Conservation (phyloP, 2,329 filamentous ascomycete genomes). For the Colletotrichum gloeosporioides region DNA sequence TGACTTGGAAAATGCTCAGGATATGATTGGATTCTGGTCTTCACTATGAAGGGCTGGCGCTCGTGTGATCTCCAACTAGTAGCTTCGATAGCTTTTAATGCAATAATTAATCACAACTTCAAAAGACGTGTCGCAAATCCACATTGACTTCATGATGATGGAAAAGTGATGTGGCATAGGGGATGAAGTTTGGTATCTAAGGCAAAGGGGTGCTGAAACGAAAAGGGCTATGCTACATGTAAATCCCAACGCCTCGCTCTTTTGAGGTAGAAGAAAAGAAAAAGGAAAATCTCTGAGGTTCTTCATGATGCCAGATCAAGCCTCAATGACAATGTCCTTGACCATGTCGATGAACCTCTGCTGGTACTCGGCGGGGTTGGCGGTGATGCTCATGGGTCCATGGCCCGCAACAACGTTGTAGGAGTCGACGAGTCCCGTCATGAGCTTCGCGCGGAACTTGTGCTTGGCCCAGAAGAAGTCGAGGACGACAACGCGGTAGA, state of each 20-base stretch:
- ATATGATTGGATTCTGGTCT: neutral
- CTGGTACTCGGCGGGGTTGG: slow-evolving; percentile 71
- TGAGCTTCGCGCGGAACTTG: slow-evolving; percentile 66
- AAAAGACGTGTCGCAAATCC: neutral
- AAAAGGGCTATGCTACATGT: neutral
- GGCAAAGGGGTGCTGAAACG: neutral
- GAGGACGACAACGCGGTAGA: slow-evolving; percentile 71
- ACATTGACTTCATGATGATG: neutral
- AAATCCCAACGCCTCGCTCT: neutral
- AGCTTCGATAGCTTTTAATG: neutral
- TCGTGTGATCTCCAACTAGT: neutral
- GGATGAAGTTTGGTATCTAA: neutral
- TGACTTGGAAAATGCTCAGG: too few relatives aligned
- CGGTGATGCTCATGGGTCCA: slow-evolving; percentile 79
- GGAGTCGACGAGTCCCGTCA: slow-evolving; percentile 68
- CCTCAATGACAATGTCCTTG: slow-evolving; percentile 43
- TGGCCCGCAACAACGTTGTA: slow-evolving; percentile 69
- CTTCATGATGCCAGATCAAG: slow-evolving; percentile 9
- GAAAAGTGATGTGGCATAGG: neutral
- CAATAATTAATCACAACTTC: neutral
- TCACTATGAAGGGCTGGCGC: too few relatives aligned
- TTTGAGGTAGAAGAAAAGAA: neutral
- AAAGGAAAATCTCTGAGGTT: neutral
- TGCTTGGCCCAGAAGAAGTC: slow-evolving; percentile 85
- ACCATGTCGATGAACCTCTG: slow-evolving; percentile 57